A percentile compares a stretch with the other conserved stretches of the same genome.
Evolutionary conservation across 441 rosid species (phyloP).

Genomic region (Theobroma grandiflorum): DNA sequence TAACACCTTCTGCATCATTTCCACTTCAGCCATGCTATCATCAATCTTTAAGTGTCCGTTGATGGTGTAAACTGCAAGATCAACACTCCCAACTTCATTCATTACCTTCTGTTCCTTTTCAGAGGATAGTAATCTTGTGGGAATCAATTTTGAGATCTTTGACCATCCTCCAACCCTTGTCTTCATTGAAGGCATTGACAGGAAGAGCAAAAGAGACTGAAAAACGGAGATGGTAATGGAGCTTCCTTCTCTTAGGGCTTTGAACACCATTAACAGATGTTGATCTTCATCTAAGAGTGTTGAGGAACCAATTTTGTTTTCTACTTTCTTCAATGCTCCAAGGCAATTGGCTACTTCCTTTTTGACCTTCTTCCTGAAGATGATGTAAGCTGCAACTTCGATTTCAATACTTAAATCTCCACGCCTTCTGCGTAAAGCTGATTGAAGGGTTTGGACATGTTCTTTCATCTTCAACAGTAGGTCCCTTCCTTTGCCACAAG

Average conservation of each 20-base stretch:
- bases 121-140: constrained; percentile 32
- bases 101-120: constrained; percentile 37
- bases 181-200: constrained; percentile 40
- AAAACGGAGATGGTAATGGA: constrained; percentile 46
- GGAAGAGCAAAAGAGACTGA: constrained; percentile 51
- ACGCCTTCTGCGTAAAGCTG: constrained; percentile 62
- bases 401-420: constrained; percentile 48
- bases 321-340: constrained; percentile 42
- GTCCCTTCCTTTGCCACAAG: constrained; percentile 59
- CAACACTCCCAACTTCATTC: constrained; percentile 63
- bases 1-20: constrained; percentile 38
- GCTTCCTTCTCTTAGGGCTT: constrained; percentile 52
- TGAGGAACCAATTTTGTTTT: constrained; percentile 18
- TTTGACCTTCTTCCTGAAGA: constrained; percentile 57
- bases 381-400: constrained; percentile 48
- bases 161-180: constrained; percentile 50
- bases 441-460: constrained; percentile 59
- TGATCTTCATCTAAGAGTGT: constrained; percentile 24
- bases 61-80: constrained; percentile 48
- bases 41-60: constrained; percentile 28
- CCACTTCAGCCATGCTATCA: constrained; percentile 36
- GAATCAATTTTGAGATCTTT: constrained; percentile 57
- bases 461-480: constrained; percentile 53
- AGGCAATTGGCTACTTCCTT: constrained; percentile 45
- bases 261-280: constrained; percentile 33